Evolutionary conservation across 2,329 filamentous ascomycete species (phyloP).

Genomic region (Botrytis fragariae): DNA sequence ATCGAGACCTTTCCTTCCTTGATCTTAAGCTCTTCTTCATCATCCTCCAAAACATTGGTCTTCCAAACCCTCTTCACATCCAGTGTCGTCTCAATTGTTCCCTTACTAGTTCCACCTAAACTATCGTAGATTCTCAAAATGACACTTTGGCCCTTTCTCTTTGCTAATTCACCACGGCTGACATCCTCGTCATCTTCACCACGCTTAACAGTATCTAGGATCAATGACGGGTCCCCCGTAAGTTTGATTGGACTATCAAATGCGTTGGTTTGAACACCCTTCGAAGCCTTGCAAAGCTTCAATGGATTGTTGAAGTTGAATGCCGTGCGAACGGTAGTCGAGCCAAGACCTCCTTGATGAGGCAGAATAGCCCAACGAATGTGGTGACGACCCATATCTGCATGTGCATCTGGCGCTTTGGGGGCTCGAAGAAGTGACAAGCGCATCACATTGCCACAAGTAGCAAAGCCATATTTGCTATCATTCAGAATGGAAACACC

Average conservation of each 20-base stretch:
- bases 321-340: slow-evolving; percentile 74
- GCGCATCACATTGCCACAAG: slow-evolving; percentile 83
- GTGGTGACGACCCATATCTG: slow-evolving; percentile 86
- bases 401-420: slow-evolving; percentile 89
- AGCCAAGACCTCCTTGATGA: slow-evolving; percentile 69
- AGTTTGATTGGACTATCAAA: slow-evolving; percentile 60
- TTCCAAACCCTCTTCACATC: slow-evolving; percentile 75
- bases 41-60: slow-evolving; percentile 86
- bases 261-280: slow-evolving; percentile 44
- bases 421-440: slow-evolving; percentile 81
- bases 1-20: slow-evolving; percentile 55
- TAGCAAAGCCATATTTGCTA: slow-evolving; percentile 94
- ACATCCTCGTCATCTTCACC: slow-evolving; percentile 85
- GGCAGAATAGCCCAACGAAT: slow-evolving; percentile 92
- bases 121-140: slow-evolving; percentile 86
- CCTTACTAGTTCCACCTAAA: slow-evolving; percentile 76
- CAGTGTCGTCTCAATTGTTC: slow-evolving; percentile 64
- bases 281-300: slow-evolving; percentile 47
- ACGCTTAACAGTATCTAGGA: slow-evolving; percentile 89
- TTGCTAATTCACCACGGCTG: slow-evolving; percentile 58
- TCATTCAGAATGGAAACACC: slow-evolving; percentile 93
- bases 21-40: slow-evolving; percentile 61
- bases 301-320: slow-evolving; percentile 90
- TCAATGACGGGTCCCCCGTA: slow-evolving; percentile 62
- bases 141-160: slow-evolving; percentile 71